Evolutionary conservation across 1,139 yeast species (phyloP).

Genomic region (Zygotorulaspora mrakii): DNA sequence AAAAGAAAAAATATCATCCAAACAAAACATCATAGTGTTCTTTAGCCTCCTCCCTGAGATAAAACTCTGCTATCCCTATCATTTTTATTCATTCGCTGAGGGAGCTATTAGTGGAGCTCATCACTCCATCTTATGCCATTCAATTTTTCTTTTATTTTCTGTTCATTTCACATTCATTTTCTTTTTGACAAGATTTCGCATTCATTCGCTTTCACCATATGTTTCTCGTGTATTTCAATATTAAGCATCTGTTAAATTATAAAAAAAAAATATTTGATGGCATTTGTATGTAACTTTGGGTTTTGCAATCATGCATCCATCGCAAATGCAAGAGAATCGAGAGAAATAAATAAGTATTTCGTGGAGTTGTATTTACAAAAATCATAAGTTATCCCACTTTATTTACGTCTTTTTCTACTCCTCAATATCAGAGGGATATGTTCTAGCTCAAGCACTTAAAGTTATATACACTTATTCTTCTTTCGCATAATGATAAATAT

Average conservation of each 20-base stretch:
- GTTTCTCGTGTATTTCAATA: conserved; percentile 3
- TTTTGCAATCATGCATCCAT: not conserved
- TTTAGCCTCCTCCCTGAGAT: no score
- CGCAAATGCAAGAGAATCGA: conserved; percentile 2
- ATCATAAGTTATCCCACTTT: conserved; percentile 9
- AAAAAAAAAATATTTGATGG: conserved; percentile 1
- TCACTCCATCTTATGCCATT: not conserved
- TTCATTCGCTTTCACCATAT: conserved; percentile 6
- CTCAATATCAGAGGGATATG: conserved; percentile 1
- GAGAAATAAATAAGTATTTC: conserved; percentile 7
- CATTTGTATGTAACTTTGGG: conserved; percentile 1
- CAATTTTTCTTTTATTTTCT: conserved; percentile 2
- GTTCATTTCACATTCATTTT: no score
- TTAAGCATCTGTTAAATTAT: conserved; percentile 3
- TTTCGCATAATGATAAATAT: no score
- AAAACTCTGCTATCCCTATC: no score
- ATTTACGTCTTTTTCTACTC: conserved; percentile 1
- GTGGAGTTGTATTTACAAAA: conserved; percentile 16
- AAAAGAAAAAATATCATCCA: no score
- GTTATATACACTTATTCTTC: no score
- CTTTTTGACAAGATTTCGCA: conserved; percentile 9
- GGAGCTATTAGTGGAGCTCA: not conserved
- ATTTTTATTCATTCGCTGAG: conserved; percentile 1
- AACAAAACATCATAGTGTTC: no score
- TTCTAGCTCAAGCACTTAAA: conserved; percentile 2